Conservation (phyloP, 225 moss, liverwort and hornwort genomes). For the Asterella californica region DNA sequence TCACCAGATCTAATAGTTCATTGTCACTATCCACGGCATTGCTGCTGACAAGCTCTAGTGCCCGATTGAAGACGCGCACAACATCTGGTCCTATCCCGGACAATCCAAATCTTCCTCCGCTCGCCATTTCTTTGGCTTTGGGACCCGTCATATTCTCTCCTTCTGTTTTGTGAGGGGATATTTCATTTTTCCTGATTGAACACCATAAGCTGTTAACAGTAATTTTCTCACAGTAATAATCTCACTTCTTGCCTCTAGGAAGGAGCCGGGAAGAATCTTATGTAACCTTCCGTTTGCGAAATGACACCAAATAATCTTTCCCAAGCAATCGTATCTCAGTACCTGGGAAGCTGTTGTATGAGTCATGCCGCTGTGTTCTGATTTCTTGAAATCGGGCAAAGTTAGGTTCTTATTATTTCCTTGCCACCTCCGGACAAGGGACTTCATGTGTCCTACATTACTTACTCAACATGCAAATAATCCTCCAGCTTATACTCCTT, state of each 20-base stretch:
- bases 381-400: too few relatives aligned
- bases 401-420: too few relatives aligned
- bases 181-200: background rate
- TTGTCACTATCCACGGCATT: slow-evolving; percentile 71
- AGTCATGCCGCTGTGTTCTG: too few relatives aligned
- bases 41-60: slow-evolving; percentile 76
- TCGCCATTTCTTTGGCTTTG: slow-evolving; percentile 56
- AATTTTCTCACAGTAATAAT: background rate
- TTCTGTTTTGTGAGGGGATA: background rate
- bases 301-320: too few relatives aligned
- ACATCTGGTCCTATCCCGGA: slow-evolving; percentile 53
- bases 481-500: background rate
- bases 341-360: too few relatives aligned
- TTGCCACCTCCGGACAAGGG: too few relatives aligned
- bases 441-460: too few relatives aligned
- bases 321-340: too few relatives aligned
- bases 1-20: slow-evolving; percentile 91
- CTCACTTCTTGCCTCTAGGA: background rate
- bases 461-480: background rate
- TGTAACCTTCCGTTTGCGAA: background rate
- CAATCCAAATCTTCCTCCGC: slow-evolving; percentile 58
- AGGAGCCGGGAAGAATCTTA: background rate
- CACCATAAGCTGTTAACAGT: background rate
- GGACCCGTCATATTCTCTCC: slow-evolving; percentile 23
- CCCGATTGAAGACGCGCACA: slow-evolving; percentile 73